Evolutionary conservation across 1,284 basidiomycete species (phyloP).

Genomic region (Ustanciosporium gigantosporum): DNA sequence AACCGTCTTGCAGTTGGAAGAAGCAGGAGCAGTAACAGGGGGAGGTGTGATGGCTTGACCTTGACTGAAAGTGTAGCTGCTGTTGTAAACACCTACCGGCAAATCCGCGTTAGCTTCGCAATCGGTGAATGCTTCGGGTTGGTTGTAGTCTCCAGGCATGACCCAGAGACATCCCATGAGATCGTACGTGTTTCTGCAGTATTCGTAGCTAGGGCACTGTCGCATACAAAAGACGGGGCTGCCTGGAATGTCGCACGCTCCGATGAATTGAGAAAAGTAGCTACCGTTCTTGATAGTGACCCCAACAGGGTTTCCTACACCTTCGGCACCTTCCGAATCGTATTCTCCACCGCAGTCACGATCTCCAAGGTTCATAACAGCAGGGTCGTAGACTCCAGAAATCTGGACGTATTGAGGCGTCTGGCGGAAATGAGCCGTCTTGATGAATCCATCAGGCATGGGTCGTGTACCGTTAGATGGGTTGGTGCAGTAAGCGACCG

Average conservation of each 20-base stretch:
- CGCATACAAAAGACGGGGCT: slow-evolving; percentile 46
- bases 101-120: slow-evolving; percentile 48
- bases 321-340: slow-evolving; percentile 38
- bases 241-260: slow-evolving; percentile 54
- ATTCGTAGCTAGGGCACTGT: slow-evolving; percentile 43
- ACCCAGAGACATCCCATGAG: slow-evolving; percentile 48
- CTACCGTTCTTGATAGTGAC: slow-evolving; percentile 44
- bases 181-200: slow-evolving; percentile 51
- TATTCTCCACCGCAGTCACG: slow-evolving; percentile 51
- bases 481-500: slow-evolving; percentile 54
- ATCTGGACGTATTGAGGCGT: slow-evolving; percentile 46
- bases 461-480: slow-evolving; percentile 49
- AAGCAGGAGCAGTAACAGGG: slow-evolving; percentile 40
- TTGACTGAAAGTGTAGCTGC: slow-evolving; percentile 49
- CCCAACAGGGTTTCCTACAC: slow-evolving; percentile 52
- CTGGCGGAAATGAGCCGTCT: slow-evolving; percentile 49
- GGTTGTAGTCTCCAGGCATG: slow-evolving; percentile 44
- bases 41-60: slow-evolving; percentile 41
- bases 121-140: slow-evolving; percentile 44
- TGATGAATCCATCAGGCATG: slow-evolving; percentile 53
- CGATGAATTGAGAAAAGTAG: slow-evolving; percentile 48
- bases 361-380: slow-evolving; percentile 47
- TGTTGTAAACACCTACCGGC: slow-evolving; percentile 48
- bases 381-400: slow-evolving; percentile 48
- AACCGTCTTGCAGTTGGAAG: slow-evolving; percentile 40